phyloP scores from a whole-genome alignment of 148 eudicot genomes.

The Bassia scoparia region DNA sequence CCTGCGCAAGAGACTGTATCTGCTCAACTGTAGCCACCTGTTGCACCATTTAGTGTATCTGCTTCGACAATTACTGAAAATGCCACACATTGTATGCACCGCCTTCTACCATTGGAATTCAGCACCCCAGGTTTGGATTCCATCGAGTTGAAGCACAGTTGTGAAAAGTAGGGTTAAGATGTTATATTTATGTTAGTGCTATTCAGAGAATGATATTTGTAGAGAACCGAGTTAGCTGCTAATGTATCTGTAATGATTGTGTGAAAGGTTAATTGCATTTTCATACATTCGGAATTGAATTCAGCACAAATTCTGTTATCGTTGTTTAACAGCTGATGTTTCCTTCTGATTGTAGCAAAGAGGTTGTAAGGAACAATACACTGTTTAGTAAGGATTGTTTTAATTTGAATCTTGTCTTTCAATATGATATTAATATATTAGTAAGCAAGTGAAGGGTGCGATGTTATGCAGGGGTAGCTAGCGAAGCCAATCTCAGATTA shows the following conservation, averaged over 20 bases:
- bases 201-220: conserved; percentile 25
- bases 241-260: conserved; percentile 26
- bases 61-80: conserved; percentile 15
- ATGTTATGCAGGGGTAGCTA: not conserved
- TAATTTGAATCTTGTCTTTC: not conserved
- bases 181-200: conserved; percentile 21
- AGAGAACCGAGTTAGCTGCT: conserved; percentile 26
- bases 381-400: not conserved
- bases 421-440: not conserved
- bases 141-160: conserved; percentile 16
- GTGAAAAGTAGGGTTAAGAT: conserved; percentile 20
- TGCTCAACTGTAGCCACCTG: conserved; percentile 10
- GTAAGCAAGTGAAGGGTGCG: not conserved
- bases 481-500: not conserved
- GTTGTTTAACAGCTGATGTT: conserved; percentile 5
- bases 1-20: not conserved
- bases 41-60: conserved; percentile 2
- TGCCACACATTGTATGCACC: conserved; percentile 18
- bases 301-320: conserved; percentile 12
- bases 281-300: conserved; percentile 22
- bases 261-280: conserved; percentile 16
- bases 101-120: not conserved
- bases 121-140: conserved; percentile 29
- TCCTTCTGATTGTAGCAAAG: conserved; percentile 9
- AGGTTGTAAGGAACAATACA: not conserved